phyloP scores from a whole-genome alignment of 2,329 filamentous ascomycete species.

The Talaromyces sp. region DNA sequence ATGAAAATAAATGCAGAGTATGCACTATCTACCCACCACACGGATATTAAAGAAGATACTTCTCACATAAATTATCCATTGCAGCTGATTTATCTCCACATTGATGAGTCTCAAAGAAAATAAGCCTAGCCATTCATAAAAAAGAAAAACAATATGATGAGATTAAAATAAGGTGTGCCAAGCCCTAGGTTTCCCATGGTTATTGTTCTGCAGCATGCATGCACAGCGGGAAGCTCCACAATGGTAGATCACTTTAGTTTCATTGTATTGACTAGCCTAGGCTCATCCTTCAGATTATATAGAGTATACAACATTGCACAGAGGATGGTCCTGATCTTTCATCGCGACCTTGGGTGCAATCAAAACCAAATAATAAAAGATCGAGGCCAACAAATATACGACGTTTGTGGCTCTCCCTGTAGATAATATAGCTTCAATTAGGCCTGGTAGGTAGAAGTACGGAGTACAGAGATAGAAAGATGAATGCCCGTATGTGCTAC shows the following conservation, averaged over 20 bases:
- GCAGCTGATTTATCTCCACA: not conserved
- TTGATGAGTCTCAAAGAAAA: no score
- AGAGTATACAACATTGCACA: not conserved
- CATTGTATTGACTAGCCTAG: not conserved
- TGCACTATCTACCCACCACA: not conserved
- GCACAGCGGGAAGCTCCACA: slow-evolving; percentile 6
- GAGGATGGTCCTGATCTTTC: not conserved
- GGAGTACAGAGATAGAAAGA: no score
- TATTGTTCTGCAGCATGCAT: slow-evolving; percentile 1
- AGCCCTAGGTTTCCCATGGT: slow-evolving; percentile 7
- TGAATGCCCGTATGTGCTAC: not conserved
- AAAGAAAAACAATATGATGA: not conserved
- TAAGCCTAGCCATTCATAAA: not conserved
- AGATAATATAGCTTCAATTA: not conserved
- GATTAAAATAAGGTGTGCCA: slow-evolving; percentile 16
- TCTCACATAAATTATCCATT: not conserved
- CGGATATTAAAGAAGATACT: not conserved
- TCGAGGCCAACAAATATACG: not conserved
- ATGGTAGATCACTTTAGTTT: not conserved
- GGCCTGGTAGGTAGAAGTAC: not conserved
- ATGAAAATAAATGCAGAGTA: not conserved
- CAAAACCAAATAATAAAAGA: not conserved
- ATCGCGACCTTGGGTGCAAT: not conserved
- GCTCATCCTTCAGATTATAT: not conserved
- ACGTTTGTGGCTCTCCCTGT: not conserved